Percentiles rank a stretch among this genome's conserved stretches.
Conservation (phyloP, 176 grass and related monocot genomes). For the Carex kokanica region DNA sequence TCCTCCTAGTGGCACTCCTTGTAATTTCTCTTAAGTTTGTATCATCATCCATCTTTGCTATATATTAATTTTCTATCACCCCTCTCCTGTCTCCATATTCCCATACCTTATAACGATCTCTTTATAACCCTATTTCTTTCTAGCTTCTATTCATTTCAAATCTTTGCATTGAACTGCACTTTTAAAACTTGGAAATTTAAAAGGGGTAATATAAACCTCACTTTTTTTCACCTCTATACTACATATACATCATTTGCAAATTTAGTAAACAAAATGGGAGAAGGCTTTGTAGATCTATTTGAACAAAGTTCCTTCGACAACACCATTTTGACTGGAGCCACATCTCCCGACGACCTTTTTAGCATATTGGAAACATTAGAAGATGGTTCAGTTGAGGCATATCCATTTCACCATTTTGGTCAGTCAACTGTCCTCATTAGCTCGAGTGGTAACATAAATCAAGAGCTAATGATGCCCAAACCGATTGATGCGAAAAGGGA, state of each 20-base stretch:
- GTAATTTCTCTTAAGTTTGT: not conserved
- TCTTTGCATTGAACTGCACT: not conserved
- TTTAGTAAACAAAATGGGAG: constrained; percentile 9
- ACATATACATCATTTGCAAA: not conserved
- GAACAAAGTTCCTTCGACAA: constrained; percentile 2
- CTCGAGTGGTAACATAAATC: not conserved
- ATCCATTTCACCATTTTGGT: not conserved
- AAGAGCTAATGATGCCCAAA: not conserved
- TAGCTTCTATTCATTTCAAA: no score
- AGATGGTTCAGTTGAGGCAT: constrained; percentile 31
- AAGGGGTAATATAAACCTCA: not conserved
- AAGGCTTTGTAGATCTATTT: not conserved
- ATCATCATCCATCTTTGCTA: not conserved
- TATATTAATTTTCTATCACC: not conserved
- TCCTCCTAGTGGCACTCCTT: not conserved
- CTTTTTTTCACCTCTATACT: not conserved
- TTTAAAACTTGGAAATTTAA: not conserved
- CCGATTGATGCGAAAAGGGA: not conserved
- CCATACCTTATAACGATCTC: not conserved
- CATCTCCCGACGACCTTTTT: constrained; percentile 41
- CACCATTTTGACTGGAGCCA: not conserved
- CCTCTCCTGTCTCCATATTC: not conserved
- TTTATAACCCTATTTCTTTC: not conserved
- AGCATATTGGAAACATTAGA: constrained; percentile 68
- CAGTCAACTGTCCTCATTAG: not conserved